A percentile compares a stretch with the other conserved stretches of the same genome.
phyloP scores from a whole-genome alignment of 257 asterid species.

The Solanum stenotomum region DNA sequence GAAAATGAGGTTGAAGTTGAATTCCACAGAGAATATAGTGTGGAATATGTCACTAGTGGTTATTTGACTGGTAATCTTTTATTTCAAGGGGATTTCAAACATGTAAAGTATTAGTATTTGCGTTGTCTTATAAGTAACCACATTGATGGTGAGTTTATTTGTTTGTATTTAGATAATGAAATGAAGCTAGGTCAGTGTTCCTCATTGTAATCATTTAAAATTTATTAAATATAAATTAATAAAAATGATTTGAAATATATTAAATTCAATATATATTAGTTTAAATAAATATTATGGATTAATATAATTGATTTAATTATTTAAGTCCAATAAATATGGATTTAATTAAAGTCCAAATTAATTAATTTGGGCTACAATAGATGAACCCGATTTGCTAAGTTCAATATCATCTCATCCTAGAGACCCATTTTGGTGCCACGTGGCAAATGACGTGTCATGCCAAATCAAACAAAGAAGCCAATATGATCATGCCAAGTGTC shows the following conservation, averaged over 20 bases:
- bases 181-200: neutral
- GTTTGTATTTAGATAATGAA: neutral
- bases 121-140: neutral
- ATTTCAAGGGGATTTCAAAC: neutral
- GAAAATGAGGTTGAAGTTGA: neutral
- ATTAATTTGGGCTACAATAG: too few relatives aligned
- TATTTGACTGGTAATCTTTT: neutral
- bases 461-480: too few relatives aligned
- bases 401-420: too few relatives aligned
- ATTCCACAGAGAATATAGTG: neutral
- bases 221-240: too few relatives aligned
- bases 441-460: too few relatives aligned
- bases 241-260: neutral
- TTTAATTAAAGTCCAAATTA: too few relatives aligned
- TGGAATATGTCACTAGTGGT: neutral
- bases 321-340: too few relatives aligned
- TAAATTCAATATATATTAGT: neutral
- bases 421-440: too few relatives aligned
- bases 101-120: neutral
- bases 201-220: neutral
- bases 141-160: neutral
- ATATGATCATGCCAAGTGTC: too few relatives aligned
- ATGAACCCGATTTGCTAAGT: too few relatives aligned
- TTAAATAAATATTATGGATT: too few relatives aligned
- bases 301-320: too few relatives aligned